Conservation (phyloP, 306 rosid species). For the Ormosia emarginata region DNA sequence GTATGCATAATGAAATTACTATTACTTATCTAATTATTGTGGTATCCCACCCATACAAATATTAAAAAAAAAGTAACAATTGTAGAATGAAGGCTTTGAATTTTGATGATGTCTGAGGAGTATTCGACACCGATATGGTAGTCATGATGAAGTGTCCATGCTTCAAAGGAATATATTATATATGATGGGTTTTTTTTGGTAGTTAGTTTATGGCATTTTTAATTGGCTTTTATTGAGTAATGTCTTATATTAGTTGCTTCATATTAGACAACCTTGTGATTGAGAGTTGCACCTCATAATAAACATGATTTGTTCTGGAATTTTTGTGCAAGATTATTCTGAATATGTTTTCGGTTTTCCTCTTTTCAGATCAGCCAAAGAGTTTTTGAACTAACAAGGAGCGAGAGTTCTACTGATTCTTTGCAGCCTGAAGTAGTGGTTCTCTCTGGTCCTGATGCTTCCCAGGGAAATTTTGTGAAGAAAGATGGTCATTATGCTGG, state of each 20-base stretch:
- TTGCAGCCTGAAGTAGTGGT: constrained; percentile 42
- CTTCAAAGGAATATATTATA: background rate
- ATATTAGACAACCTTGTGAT: background rate
- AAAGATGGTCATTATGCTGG: constrained; percentile 15
- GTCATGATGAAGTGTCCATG: background rate
- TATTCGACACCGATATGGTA: background rate
- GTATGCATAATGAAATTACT: background rate
- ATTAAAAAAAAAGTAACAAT: background rate
- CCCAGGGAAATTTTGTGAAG: constrained; percentile 26
- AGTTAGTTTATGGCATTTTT: background rate
- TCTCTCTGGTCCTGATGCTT: constrained; percentile 27
- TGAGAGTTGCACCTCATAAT: background rate
- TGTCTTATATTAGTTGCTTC: background rate
- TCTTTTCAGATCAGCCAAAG: constrained; percentile 79
- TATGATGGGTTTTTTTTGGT: background rate
- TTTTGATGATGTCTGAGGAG: background rate
- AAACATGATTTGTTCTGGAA: background rate
- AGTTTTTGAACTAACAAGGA: constrained; percentile 68
- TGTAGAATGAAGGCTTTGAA: background rate
- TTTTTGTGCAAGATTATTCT: background rate
- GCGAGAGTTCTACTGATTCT: constrained; percentile 30
- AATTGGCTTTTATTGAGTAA: background rate
- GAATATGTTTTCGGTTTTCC: constrained; percentile 24
- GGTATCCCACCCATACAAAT: background rate
- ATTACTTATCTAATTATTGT: background rate